These are phyloP conservation scores for Thielaviopsis ethacetica DNA, from an alignment of 2,329 filamentous ascomycete species.

Conservation along the genomic window DNA sequence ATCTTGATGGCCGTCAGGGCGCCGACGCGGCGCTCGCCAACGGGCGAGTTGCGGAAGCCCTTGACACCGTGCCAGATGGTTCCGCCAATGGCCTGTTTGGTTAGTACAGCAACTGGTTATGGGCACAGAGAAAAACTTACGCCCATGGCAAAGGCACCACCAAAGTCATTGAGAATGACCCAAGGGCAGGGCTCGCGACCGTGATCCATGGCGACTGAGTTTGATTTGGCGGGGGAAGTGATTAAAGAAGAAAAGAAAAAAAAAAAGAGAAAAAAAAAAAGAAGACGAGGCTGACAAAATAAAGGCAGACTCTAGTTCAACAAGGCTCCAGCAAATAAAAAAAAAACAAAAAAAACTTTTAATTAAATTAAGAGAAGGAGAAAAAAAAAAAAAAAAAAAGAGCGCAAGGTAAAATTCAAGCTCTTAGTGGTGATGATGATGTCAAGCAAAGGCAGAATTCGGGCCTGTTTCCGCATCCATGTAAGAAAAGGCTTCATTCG, in stretches of 20 bases:
- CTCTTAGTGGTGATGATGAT: background rate
- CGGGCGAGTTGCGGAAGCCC: slow-evolving; percentile 75
- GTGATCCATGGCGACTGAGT: slow-evolving; percentile 57
- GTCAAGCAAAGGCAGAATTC: background rate
- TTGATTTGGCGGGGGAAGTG: background rate
- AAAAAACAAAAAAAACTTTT: background rate
- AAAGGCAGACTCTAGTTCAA: background rate
- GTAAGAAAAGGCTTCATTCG: background rate
- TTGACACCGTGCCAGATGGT: slow-evolving; percentile 96
- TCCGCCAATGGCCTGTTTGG: slow-evolving; percentile 49
- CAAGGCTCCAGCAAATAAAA: background rate
- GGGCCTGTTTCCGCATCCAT: background rate
- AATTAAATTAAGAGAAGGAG: background rate
- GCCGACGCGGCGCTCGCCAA: slow-evolving; percentile 90
- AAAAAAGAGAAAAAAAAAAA: background rate
- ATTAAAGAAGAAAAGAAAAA: background rate
- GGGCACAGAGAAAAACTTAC: slow-evolving; percentile 34
- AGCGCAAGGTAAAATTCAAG: background rate
- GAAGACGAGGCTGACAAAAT: background rate
- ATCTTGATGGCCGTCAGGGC: slow-evolving; percentile 96
- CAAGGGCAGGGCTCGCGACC: slow-evolving; percentile 91
- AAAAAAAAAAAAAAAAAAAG: background rate
- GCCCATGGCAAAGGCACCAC: slow-evolving; percentile 92
- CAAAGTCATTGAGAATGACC: slow-evolving; percentile 94
- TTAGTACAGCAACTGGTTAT: slow-evolving; percentile 15